Conservation (phyloP, 75 land plant genomes). For the Ceratopteris richardii region DNA sequence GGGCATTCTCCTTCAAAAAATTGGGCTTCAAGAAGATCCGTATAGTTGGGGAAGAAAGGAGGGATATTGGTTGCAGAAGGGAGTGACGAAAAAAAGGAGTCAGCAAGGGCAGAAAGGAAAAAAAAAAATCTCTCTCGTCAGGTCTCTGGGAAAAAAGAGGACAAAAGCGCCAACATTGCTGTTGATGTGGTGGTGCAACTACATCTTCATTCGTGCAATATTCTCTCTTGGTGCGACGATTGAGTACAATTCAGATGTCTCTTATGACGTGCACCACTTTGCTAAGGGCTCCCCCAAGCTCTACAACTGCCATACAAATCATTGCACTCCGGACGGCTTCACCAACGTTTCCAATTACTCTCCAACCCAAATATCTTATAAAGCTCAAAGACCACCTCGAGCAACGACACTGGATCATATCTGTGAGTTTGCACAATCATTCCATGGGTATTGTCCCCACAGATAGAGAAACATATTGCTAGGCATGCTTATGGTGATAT, state of each 20-base stretch:
- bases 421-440: conserved; percentile 16
- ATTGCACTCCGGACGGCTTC: background rate
- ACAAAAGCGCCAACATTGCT: too few species aligned
- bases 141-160: too few species aligned
- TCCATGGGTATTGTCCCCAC: conserved; percentile 12
- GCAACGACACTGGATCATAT: conserved; percentile 12
- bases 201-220: background rate
- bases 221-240: too few species aligned
- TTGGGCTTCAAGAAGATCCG: too few species aligned
- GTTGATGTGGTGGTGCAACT: too few species aligned
- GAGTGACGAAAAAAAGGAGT: too few species aligned
- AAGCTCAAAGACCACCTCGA: conserved; percentile 3
- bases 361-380: conserved; percentile 9
- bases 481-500: conserved; percentile 22
- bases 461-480: conserved; percentile 18
- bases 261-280: background rate
- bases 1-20: too few species aligned
- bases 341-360: background rate
- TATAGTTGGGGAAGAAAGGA: too few species aligned
- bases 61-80: too few species aligned
- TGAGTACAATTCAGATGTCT: too few species aligned
- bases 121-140: too few species aligned
- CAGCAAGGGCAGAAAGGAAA: too few species aligned
- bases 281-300: conserved; percentile 5
- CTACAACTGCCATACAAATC: conserved; percentile 6